phyloP scores from a whole-genome alignment of 108 stramenopile species.

The Fragilariopsis cylindrus region DNA sequence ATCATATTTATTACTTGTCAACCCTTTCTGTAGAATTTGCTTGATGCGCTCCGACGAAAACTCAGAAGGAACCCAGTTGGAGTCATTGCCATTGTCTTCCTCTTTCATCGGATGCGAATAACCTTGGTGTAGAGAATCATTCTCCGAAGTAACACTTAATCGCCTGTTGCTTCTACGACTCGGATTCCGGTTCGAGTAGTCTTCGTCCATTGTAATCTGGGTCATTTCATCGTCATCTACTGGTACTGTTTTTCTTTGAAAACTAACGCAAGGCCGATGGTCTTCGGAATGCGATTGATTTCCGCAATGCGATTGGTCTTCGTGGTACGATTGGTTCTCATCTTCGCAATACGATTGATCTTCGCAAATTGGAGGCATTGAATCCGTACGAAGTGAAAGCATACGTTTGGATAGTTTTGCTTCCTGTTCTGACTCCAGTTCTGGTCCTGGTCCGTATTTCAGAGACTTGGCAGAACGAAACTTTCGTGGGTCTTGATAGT shows the following conservation, averaged over 20 bases:
- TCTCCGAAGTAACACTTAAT: not conserved
- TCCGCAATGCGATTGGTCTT: too few relatives aligned
- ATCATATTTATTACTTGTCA: not conserved
- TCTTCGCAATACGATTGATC: too few relatives aligned
- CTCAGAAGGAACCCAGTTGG: not conserved
- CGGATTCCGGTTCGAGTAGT: not conserved
- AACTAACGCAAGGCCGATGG: too few relatives aligned
- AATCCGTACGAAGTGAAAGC: too few relatives aligned
- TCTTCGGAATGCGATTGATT: too few relatives aligned
- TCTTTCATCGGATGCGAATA: constrained; percentile 9
- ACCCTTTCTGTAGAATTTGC: not conserved
- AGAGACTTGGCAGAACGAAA: not conserved
- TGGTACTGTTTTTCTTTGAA: too few relatives aligned
- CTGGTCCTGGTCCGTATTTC: not conserved
- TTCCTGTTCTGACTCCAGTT: not conserved
- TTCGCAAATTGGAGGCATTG: too few relatives aligned
- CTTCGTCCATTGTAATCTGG: constrained; percentile 13
- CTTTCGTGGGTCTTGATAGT: not conserved
- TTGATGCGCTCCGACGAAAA: constrained; percentile 4
- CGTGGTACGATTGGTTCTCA: too few relatives aligned
- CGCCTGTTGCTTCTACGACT: not conserved
- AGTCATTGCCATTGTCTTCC: constrained; percentile 1
- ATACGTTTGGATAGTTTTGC: not conserved
- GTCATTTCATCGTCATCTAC: constrained; percentile 15
- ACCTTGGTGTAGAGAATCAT: constrained; percentile 2